A percentile compares a stretch with the other conserved stretches of the same genome.
Evolutionary conservation across 805 yeast genomes (phyloP).

Genomic region (Groenewaldozyma tartarivorans): DNA sequence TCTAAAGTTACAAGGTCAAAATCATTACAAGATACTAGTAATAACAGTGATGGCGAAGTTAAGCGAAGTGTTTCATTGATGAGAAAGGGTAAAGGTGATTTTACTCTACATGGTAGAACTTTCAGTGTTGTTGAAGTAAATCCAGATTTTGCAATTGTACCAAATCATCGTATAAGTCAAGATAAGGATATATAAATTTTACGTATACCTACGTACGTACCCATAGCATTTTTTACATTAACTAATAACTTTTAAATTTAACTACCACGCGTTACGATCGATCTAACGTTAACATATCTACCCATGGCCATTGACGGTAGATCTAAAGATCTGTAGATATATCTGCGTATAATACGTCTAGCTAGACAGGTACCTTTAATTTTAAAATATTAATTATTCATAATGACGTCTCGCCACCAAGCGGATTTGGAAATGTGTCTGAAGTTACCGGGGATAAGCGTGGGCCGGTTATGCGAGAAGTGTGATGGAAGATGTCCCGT

Average conservation of each 20-base stretch:
- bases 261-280: no score
- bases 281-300: no score
- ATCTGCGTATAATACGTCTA: neutral
- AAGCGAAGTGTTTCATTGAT: conserved; percentile 18
- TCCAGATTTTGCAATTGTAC: conserved; percentile 22
- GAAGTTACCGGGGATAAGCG: conserved; percentile 68
- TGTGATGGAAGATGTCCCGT: conserved; percentile 91
- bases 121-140: conserved; percentile 25
- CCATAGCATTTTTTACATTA: conserved; percentile 5
- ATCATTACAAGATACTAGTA: no score
- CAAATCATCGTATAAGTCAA: conserved; percentile 14
- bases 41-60: conserved; percentile 2
- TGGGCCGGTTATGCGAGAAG: conserved; percentile 67
- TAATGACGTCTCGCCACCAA: conserved; percentile 77
- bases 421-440: conserved; percentile 74
- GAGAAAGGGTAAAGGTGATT: conserved; percentile 19
- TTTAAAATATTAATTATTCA: neutral
- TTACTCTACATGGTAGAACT: conserved; percentile 23
- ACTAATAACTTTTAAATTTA: no score
- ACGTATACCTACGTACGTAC: neutral
- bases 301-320: no score
- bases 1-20: neutral
- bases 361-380: no score
- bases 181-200: neutral
- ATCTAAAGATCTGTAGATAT: no score